A percentile compares a stretch with the other conserved stretches of the same genome.
phyloP scores from a whole-genome alignment of 441 rosid species.

The Adansonia rubrostipa region DNA sequence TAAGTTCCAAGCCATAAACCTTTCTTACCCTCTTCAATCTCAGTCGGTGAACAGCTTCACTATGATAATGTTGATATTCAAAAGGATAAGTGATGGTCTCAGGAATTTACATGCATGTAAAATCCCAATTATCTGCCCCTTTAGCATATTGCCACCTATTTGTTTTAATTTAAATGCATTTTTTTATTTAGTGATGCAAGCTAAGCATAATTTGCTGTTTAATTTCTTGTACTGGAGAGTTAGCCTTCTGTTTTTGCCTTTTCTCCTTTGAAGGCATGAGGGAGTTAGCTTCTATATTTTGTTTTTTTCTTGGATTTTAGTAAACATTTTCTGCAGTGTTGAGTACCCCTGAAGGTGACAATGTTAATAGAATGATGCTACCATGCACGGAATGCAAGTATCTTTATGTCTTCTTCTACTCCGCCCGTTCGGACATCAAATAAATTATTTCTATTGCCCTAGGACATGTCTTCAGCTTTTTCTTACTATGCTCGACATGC shows the following conservation, averaged over 20 bases:
- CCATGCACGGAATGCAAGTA: neutral
- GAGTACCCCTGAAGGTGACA: neutral
- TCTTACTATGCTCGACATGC: neutral
- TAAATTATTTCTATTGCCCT: too few relatives aligned
- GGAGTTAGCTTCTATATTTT: neutral
- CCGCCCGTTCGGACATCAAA: too few relatives aligned
- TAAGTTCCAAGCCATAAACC: too few relatives aligned
- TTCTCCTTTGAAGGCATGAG: neutral
- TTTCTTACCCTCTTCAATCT: too few relatives aligned
- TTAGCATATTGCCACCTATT: too few relatives aligned
- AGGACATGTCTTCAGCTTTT: neutral
- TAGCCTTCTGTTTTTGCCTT: neutral
- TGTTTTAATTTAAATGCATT: too few relatives aligned
- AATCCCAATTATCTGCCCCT: too few relatives aligned
- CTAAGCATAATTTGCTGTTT: neutral
- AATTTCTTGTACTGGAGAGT: neutral
- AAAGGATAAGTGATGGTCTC: too few relatives aligned
- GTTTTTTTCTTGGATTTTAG: neutral
- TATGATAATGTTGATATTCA: too few relatives aligned
- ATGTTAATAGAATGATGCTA: neutral
- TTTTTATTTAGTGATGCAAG: neutral
- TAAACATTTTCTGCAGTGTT: neutral
- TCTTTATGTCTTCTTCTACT: too few relatives aligned
- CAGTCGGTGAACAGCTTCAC: too few relatives aligned
- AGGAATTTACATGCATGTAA: too few relatives aligned